Evolutionary conservation across 2,329 filamentous ascomycete species (phyloP), one percentile per base, ranked within the genome.

Genomic region (Keithomyces neogunnii): DNA sequence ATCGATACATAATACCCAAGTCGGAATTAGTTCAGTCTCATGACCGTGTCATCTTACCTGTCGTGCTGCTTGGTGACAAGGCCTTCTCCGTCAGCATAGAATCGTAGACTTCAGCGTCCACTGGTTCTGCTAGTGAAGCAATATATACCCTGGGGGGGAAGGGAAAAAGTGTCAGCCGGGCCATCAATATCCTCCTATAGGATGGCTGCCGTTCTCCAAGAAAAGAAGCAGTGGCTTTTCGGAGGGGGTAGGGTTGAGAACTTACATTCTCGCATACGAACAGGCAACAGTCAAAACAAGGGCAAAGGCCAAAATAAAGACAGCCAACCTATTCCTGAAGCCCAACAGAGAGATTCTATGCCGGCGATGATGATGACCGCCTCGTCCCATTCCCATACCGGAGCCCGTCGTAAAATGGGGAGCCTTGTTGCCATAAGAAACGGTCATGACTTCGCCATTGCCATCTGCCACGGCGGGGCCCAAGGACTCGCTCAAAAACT

Each of bases 211-310:
- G 19, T 19, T 19, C 19, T 19, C 19, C 19, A 19, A 19, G 19
- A 19, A 19, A 19, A 19, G 19, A 19, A 19, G 19, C 19, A 19
- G 19, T 19, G 19, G 19, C 19, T 19, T 19, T 19, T 19, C 19
- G 19, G 13, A 29, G 32, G 9, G n/a, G 4, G 28, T 2, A 57
- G 36, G 36, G 19, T 3, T 11, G 5, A 39, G 5, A 5, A 26
- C 56, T 46, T 26, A 60, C 59, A 50, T 51, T 47, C 51, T 55
- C 3, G 56, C 36, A 29, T 53, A 56, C 29, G 56, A 53, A 33
- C 51, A 59, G 5, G 53, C 49, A 30, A 55, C 26, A 11, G 58
- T 47, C 35, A 57, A 39, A 3, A 53, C 51, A 28, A 61, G 45
- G 11, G 53, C 55, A 39, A 56, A 45, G 2, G 50, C 51, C 30